Evolutionary conservation across 345 rosid species (phyloP).

Genomic region (thale cress (Arabidopsis thaliana)): TAIR10.1 NC_003076.8:23781001-23781500

Average conservation of each 20-base stretch:
- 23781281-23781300: conserved; percentile 25
- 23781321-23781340: conserved; percentile 14
- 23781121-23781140: conserved; percentile 19
- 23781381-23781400: conserved; percentile 27
- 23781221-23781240: conserved; percentile 32
- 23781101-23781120: conserved; percentile 35
- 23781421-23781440: conserved; percentile 17
- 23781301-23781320: conserved; percentile 35
- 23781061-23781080: conserved; percentile 26
- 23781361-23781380: conserved; percentile 31
- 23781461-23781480: conserved; percentile 24
- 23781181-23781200: conserved; percentile 38
- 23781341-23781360: conserved; percentile 30
- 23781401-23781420: conserved; percentile 5
- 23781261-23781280: conserved; percentile 31
- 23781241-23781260: conserved; percentile 38
- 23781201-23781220: conserved; percentile 43
- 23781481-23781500: conserved; percentile 7
- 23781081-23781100: conserved; percentile 32
- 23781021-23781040: conserved; percentile 43
- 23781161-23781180: conserved; percentile 25
- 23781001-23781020: conserved; percentile 41
- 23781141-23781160: conserved; percentile 7
- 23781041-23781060: conserved; percentile 39
- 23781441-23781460: conserved; percentile 38